Evolutionary conservation across 176 grass and related monocot species (phyloP).

Genomic region (Raddia distichophylla): DNA sequence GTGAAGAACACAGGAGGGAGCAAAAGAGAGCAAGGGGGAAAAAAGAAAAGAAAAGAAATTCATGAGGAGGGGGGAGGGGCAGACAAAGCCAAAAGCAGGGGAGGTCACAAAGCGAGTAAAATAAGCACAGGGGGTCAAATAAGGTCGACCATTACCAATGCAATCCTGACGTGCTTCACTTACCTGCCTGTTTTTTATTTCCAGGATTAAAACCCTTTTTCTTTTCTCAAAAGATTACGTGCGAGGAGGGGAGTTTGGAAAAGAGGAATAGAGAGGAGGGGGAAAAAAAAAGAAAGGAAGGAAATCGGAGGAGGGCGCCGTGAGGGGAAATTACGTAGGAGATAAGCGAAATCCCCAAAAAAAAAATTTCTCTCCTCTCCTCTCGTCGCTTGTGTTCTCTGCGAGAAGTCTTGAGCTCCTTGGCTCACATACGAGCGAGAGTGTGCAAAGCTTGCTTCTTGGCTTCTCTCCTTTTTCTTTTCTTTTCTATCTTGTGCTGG

Average conservation of each 20-base stretch:
- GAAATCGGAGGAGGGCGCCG: slow-evolving; percentile 39
- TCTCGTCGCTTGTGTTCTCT: slow-evolving; percentile 43
- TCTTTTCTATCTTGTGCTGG: background rate
- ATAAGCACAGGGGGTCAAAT: slow-evolving; percentile 50
- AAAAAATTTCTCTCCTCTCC: slow-evolving; percentile 40
- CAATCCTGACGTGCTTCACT: slow-evolving; percentile 68
- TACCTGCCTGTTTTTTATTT: slow-evolving; percentile 54
- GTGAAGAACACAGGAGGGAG: slow-evolving; percentile 39
- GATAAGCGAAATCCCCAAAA: slow-evolving; percentile 44
- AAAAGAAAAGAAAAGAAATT: slow-evolving; percentile 10
- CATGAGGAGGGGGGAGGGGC: background rate
- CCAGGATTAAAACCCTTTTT: slow-evolving; percentile 43
- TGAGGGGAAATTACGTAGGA: slow-evolving; percentile 64
- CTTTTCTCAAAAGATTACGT: slow-evolving; percentile 50
- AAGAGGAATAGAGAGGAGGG: slow-evolving; percentile 42
- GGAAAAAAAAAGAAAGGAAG: slow-evolving; percentile 20
- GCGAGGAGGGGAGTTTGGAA: slow-evolving; percentile 25
- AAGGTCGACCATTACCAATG: slow-evolving; percentile 56
- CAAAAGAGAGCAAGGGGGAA: background rate
- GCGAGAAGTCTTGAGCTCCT: slow-evolving; percentile 40
- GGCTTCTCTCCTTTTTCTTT: background rate
- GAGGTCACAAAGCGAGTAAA: slow-evolving; percentile 48
- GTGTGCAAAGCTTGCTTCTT: slow-evolving; percentile 44
- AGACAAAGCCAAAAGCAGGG: slow-evolving; percentile 65
- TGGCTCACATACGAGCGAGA: background rate